Evolutionary conservation across 306 rosid species (phyloP).

Genomic region (Dryas drummondii): DNA sequence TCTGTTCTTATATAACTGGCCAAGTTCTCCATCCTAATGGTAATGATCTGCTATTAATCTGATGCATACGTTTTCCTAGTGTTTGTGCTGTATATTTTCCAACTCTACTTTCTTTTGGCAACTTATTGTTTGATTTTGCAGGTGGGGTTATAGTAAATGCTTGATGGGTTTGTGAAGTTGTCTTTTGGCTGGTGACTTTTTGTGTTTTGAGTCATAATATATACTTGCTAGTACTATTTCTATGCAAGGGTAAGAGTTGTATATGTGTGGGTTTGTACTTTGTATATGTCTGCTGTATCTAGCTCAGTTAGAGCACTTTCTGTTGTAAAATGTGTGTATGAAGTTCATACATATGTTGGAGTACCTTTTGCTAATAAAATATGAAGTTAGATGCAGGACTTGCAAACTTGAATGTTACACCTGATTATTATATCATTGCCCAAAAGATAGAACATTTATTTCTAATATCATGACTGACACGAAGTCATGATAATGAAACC

Average conservation of each 20-base stretch:
- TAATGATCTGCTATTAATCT: constrained; percentile 7
- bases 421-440: neutral
- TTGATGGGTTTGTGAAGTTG: constrained; percentile 22
- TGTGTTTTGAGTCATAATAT: neutral
- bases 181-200: neutral
- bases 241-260: neutral
- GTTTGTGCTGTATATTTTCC: no score
- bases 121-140: constrained; percentile 22
- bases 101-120: neutral
- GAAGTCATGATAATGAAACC: neutral
- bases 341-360: neutral
- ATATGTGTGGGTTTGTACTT: no score
- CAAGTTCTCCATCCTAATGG: constrained; percentile 90
- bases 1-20: constrained; percentile 71
- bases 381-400: neutral
- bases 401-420: neutral
- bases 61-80: neutral
- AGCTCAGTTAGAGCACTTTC: neutral
- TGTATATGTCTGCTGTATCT: neutral
- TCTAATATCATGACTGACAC: neutral
- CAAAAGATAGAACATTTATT: constrained; percentile 1
- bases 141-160: constrained; percentile 68
- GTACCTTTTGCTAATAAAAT: neutral
- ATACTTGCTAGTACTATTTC: neutral
- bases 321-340: neutral